Conservation (phyloP, 441 rosid genomes). For the Corymbia citriodora region DNA sequence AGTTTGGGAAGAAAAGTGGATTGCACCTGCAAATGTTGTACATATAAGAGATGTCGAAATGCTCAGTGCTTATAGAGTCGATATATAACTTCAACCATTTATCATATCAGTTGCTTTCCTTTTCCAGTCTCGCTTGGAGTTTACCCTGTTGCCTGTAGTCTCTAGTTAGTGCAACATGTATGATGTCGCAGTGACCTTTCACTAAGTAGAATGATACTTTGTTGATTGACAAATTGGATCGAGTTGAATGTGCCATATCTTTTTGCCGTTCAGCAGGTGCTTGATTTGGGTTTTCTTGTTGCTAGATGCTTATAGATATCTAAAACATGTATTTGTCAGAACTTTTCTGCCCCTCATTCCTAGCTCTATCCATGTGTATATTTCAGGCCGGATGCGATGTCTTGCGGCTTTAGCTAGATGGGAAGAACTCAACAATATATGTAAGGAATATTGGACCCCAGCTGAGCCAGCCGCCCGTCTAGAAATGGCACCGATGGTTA, state of each 20-base stretch:
- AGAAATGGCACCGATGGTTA: conserved; percentile 99
- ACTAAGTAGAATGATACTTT: neutral
- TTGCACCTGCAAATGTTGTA: neutral
- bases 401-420: conserved; percentile 99
- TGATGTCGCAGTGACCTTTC: neutral
- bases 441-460: conserved; percentile 98
- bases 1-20: neutral
- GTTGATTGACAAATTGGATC: neutral
- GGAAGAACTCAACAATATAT: conserved; percentile 96
- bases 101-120: neutral
- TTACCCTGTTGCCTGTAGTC: neutral
- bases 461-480: conserved; percentile 97
- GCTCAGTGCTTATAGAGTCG: neutral
- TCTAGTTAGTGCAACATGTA: neutral
- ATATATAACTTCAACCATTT: neutral
- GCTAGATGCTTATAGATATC: neutral
- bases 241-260: neutral
- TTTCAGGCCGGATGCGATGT: conserved; percentile 93
- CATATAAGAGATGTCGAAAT: neutral
- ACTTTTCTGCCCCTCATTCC: neutral
- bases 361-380: neutral
- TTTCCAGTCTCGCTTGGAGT: neutral
- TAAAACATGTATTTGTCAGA: neutral
- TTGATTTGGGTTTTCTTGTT: neutral
- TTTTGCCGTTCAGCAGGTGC: neutral